phyloP scores from a whole-genome alignment of 139 green algal genomes.

The Chlorella sp. region DNA sequence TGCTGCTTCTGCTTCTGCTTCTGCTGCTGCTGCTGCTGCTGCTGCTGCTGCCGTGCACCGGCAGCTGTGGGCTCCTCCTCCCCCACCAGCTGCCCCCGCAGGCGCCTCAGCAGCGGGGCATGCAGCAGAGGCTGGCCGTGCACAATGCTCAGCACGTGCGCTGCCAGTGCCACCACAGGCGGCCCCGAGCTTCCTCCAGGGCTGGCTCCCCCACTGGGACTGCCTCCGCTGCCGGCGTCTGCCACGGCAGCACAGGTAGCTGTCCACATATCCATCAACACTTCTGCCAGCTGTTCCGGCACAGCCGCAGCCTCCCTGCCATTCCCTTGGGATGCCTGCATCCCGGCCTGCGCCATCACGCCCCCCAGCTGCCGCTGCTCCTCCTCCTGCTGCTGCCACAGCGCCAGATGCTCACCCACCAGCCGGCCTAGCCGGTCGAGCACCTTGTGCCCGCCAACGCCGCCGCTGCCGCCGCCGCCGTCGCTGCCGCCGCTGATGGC shows the following conservation, averaged over 20 bases:
- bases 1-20: neutral
- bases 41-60: neutral
- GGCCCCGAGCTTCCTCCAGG: neutral
- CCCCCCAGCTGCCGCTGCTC: neutral
- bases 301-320: neutral
- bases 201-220: neutral
- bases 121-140: slow-evolving; percentile 17
- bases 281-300: neutral
- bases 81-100: slow-evolving; percentile 2
- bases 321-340: neutral
- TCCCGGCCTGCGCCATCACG: neutral
- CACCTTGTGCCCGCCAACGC: slow-evolving; percentile 3
- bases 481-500: neutral
- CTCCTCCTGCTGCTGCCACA: slow-evolving; percentile 1
- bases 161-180: neutral
- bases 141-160: slow-evolving; percentile 24
- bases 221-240: neutral
- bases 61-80: neutral
- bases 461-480: neutral
- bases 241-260: neutral
- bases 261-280: neutral
- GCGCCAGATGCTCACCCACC: neutral
- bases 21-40: neutral
- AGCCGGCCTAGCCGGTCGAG: slow-evolving; percentile 1
- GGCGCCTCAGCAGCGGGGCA: neutral